A percentile compares a stretch with the other conserved stretches of the same genome.
Conservation (phyloP, 2,329 filamentous ascomycete genomes). For the Drechmeria coniospora region DNA sequence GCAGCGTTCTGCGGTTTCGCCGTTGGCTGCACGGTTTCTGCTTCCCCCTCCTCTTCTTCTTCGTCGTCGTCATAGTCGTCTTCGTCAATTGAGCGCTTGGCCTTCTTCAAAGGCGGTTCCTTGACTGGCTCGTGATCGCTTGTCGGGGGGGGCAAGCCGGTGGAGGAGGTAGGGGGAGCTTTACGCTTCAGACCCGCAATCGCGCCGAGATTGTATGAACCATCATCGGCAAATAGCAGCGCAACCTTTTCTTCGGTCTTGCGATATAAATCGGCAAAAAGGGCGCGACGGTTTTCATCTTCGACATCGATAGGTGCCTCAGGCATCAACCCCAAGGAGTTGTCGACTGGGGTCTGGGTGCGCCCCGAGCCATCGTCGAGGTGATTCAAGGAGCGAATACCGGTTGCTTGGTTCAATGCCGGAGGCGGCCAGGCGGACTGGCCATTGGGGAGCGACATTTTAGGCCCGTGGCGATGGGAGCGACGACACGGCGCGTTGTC, state of each 20-base stretch:
- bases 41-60: conserved; percentile 55
- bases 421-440: conserved; percentile 50
- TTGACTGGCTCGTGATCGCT: conserved; percentile 41
- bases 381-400: conserved; percentile 35
- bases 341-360: conserved; percentile 36
- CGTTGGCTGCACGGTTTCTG: conserved; percentile 36
- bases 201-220: conserved; percentile 33
- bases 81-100: conserved; percentile 64
- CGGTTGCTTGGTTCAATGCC: conserved; percentile 31
- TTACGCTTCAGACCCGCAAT: conserved; percentile 37
- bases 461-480: conserved; percentile 33
- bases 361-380: conserved; percentile 43
- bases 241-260: conserved; percentile 64
- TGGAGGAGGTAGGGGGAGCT: conserved; percentile 19
- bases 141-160: conserved; percentile 37
- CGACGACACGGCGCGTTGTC: conserved; percentile 30
- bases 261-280: conserved; percentile 66
- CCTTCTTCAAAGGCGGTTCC: conserved; percentile 55
- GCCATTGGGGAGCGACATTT: conserved; percentile 53
- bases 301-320: conserved; percentile 44
- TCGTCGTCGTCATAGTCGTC: conserved; percentile 80
- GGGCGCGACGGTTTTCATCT: conserved; percentile 55
- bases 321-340: conserved; percentile 36
- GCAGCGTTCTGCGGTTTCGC: conserved; percentile 34
- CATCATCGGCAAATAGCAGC: conserved; percentile 51